phyloP scores from a whole-genome alignment of 805 yeast genomes.

The Wickerhamia fluorescens region DNA sequence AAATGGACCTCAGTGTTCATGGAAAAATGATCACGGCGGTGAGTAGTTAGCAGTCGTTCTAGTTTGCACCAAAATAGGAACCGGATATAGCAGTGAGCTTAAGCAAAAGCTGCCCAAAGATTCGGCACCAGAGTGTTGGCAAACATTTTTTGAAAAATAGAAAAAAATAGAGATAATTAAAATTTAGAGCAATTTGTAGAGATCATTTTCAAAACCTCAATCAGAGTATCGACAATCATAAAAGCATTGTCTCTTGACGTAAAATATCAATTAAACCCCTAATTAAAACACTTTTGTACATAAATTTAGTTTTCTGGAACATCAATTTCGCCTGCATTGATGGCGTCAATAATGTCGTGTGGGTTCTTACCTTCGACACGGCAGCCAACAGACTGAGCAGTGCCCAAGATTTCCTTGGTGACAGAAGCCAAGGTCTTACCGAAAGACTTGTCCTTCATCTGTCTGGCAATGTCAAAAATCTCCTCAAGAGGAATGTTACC shows the following conservation, averaged over 20 bases:
- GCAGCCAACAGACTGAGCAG: slow-evolving; percentile 99
- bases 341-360: slow-evolving; percentile 97
- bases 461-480: slow-evolving; percentile 94
- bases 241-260: too few species aligned
- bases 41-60: slow-evolving; percentile 11
- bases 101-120: slow-evolving; percentile 2
- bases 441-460: slow-evolving; percentile 94
- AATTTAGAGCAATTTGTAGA: too few species aligned
- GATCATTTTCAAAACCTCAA: too few species aligned
- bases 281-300: slow-evolving; percentile 32
- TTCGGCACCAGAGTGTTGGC: slow-evolving; percentile 16
- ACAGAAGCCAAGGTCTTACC: slow-evolving; percentile 97
- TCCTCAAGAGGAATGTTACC: slow-evolving; percentile 98
- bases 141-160: slow-evolving; percentile 3
- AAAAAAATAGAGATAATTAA: too few species aligned
- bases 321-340: slow-evolving; percentile 97
- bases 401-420: slow-evolving; percentile 97
- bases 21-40: slow-evolving; percentile 12
- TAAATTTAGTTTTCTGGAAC: slow-evolving; percentile 67
- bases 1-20: slow-evolving; percentile 9
- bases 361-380: slow-evolving; percentile 99
- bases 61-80: slow-evolving; percentile 16
- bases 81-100: slow-evolving; percentile 8
- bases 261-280: slow-evolving; percentile 18
- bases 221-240: too few species aligned